phyloP scores from a whole-genome alignment of 176 grass and related monocot species.

The Sorghum bicolor region Sorghum_bicolor_NCBIv3 NC_012879.2:52761001-52761500 shows the following conservation, averaged over 20 bases:
- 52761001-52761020: constrained; percentile 96
- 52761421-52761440: neutral
- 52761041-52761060: constrained; percentile 75
- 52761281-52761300: constrained; percentile 48
- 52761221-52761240: constrained; percentile 65
- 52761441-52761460: neutral
- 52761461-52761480: constrained; percentile 1
- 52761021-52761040: constrained; percentile 99
- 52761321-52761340: no score
- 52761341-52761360: neutral
- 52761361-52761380: neutral
- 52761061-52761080: constrained; percentile 87
- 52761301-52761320: constrained; percentile 34
- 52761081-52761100: constrained; percentile 47
- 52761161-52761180: constrained; percentile 95
- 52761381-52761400: neutral
- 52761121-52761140: constrained; percentile 66
- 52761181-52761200: constrained; percentile 79
- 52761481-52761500: constrained; percentile 11
- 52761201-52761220: constrained; percentile 65
- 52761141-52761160: constrained; percentile 84
- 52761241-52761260: constrained; percentile 17
- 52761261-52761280: constrained; percentile 1
- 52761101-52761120: constrained; percentile 66
- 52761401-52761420: constrained; percentile 1